Evolutionary conservation across 2,329 filamentous ascomycete genomes (phyloP).

Genomic region (Neonectria faginata): DNA sequence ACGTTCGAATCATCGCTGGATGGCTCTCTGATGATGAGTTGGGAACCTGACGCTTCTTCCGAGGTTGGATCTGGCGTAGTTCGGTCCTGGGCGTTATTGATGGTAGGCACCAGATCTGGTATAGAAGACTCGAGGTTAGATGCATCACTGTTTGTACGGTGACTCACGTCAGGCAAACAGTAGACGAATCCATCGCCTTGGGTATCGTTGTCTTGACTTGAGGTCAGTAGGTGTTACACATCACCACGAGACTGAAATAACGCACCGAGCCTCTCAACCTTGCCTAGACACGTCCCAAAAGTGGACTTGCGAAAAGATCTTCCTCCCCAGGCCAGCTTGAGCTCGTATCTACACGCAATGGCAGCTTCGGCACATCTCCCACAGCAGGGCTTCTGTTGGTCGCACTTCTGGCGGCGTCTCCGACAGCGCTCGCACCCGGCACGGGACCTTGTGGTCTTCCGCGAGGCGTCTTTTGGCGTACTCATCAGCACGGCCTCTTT

Average conservation of each 20-base stretch:
- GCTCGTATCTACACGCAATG: slow-evolving; percentile 27
- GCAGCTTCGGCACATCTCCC: slow-evolving; percentile 25
- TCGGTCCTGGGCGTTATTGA: neutral
- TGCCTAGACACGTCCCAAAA: slow-evolving; percentile 27
- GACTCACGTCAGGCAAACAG: neutral
- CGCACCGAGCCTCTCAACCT: slow-evolving; percentile 21
- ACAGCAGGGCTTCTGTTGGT: slow-evolving; percentile 34
- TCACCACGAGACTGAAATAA: neutral
- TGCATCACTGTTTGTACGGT: too few species aligned
- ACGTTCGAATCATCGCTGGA: neutral
- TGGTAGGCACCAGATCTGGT: neutral
- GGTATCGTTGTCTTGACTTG: slow-evolving; percentile 2
- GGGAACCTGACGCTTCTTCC: neutral
- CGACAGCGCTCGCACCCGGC: slow-evolving; percentile 34
- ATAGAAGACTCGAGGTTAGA: neutral
- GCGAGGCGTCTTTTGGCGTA: neutral
- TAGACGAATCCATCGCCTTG: slow-evolving; percentile 29
- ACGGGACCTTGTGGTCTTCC: slow-evolving; percentile 30
- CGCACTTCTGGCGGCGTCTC: slow-evolving; percentile 34
- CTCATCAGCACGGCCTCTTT: neutral
- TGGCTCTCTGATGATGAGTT: neutral
- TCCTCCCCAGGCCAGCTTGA: slow-evolving; percentile 33
- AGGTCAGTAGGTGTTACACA: neutral
- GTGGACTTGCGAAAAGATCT: slow-evolving; percentile 31
- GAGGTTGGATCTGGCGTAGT: neutral